Evolutionary conservation across 2,329 filamentous ascomycete species (phyloP).

Genomic region (Pyrenochaeta sp.): DNA sequence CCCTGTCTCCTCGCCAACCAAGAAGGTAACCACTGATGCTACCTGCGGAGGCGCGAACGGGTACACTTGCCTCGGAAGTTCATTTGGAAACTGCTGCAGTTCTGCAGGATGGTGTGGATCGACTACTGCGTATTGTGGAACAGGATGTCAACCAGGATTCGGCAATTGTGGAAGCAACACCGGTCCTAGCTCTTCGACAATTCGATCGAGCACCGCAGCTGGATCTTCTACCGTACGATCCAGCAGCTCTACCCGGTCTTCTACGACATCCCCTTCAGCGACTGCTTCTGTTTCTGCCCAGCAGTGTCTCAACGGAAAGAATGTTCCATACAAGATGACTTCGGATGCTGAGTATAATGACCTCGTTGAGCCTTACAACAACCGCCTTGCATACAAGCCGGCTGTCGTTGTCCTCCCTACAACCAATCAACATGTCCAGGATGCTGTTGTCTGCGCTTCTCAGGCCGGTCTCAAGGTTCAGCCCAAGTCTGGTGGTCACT

Average conservation of each 20-base stretch:
- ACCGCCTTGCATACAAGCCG: conserved; percentile 53
- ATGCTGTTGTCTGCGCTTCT: conserved; percentile 65
- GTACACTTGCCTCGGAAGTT: conserved; percentile 24
- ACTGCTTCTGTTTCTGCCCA: conserved; percentile 18
- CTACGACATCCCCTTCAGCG: conserved; percentile 20
- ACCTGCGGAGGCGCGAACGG: conserved; percentile 52
- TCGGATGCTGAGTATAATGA: conserved; percentile 31
- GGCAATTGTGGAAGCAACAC: conserved; percentile 36
- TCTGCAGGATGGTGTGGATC: conserved; percentile 53
- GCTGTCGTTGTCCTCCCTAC: conserved; percentile 64
- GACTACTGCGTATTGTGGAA: conserved; percentile 39
- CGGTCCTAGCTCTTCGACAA: conserved; percentile 16
- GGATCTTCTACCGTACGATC: conserved; percentile 15
- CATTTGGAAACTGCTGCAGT: conserved; percentile 50
- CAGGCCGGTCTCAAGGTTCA: conserved; percentile 63
- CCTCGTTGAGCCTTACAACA: conserved; percentile 47
- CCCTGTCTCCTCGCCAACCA: conserved; percentile 28
- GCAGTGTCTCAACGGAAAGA: conserved; percentile 43
- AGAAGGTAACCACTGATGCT: conserved; percentile 47
- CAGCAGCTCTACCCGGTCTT: conserved; percentile 19
- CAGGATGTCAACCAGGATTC: conserved; percentile 41
- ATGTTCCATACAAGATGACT: conserved; percentile 42
- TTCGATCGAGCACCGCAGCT: conserved; percentile 13
- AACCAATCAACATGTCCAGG: conserved; percentile 62
- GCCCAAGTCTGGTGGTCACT: conserved; percentile 70